A percentile compares a stretch with the other conserved stretches of the same genome.
Conservation (phyloP, 1,139 yeast genomes). For the Taphrina pruni region DNA sequence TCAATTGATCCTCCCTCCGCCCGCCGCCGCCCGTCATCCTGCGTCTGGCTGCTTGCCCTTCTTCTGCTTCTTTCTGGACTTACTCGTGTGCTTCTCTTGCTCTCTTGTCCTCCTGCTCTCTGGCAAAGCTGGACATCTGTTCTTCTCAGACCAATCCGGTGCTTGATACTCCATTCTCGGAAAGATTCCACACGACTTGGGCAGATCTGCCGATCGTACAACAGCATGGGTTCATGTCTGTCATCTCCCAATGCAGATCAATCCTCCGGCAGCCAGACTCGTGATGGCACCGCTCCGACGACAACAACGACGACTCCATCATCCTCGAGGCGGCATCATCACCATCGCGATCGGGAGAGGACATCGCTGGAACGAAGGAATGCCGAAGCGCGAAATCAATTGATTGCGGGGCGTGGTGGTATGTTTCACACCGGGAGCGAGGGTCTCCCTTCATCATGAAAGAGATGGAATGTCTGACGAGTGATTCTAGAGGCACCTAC, state of each 20-base stretch:
- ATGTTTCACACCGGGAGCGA: background rate
- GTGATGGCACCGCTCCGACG: constrained; percentile 8
- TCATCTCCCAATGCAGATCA: constrained; percentile 10
- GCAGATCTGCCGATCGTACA: background rate
- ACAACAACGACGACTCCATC: background rate
- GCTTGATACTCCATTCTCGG: too few species aligned
- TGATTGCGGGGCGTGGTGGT: constrained; percentile 39
- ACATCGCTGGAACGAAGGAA: constrained; percentile 35
- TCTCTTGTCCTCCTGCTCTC: too few species aligned
- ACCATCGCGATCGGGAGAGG: constrained; percentile 30
- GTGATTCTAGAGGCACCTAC: constrained; percentile 30
- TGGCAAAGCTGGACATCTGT: too few species aligned
- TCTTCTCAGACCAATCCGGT: too few species aligned
- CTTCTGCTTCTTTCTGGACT: too few species aligned
- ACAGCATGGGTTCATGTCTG: constrained; percentile 19
- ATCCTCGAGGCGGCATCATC: constrained; percentile 32
- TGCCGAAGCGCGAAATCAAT: constrained; percentile 32
- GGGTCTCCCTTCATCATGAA: background rate
- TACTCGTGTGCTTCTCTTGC: too few species aligned
- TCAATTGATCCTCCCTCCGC: too few species aligned
- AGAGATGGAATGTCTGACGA: background rate
- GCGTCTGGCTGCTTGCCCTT: too few species aligned
- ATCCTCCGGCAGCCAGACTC: constrained; percentile 7
- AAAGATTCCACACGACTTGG: too few species aligned
- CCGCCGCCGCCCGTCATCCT: too few species aligned